Evolutionary conservation across 2,329 filamentous ascomycete genomes (phyloP).

Genomic region (Metarhizium rileyi): DNA sequence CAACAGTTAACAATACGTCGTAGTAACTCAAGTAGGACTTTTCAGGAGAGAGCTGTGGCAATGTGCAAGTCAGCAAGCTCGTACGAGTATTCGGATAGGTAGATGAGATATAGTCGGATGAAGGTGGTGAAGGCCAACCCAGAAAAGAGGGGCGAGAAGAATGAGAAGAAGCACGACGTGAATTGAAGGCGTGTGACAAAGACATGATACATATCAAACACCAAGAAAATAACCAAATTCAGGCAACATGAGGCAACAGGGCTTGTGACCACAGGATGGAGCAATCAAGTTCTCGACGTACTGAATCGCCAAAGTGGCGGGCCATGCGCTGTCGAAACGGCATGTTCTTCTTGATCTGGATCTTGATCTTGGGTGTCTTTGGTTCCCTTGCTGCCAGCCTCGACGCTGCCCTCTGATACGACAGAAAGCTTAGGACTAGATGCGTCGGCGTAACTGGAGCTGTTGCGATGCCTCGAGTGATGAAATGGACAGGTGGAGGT

Average conservation of each 20-base stretch:
- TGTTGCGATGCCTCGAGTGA: slow-evolving; percentile 4
- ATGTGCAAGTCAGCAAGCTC: not conserved
- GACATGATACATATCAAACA: not conserved
- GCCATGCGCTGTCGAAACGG: slow-evolving; percentile 33
- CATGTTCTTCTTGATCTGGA: slow-evolving; percentile 17
- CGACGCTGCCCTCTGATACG: not conserved
- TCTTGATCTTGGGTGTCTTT: not conserved
- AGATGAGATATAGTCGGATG: too few relatives aligned
- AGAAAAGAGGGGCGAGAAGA: not conserved
- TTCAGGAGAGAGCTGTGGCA: slow-evolving; percentile 36
- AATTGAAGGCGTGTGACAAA: not conserved
- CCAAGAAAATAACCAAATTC: not conserved
- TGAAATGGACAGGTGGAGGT: slow-evolving; percentile 7
- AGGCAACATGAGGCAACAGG: not conserved
- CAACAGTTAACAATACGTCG: slow-evolving; percentile 56
- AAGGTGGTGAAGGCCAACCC: too few relatives aligned
- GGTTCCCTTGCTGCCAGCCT: slow-evolving; percentile 1
- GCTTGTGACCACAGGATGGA: not conserved
- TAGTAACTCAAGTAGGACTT: slow-evolving; percentile 32
- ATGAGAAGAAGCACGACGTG: not conserved
- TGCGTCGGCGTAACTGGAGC: slow-evolving; percentile 5
- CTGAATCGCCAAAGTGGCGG: slow-evolving; percentile 38
- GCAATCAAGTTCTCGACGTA: slow-evolving; percentile 19
- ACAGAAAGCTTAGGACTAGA: slow-evolving; percentile 1
- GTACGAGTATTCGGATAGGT: too few relatives aligned